These are phyloP conservation scores for Candida palmyrensis DNA, from an alignment of 805 yeast genomes.

Conservation along the genomic window DNA sequence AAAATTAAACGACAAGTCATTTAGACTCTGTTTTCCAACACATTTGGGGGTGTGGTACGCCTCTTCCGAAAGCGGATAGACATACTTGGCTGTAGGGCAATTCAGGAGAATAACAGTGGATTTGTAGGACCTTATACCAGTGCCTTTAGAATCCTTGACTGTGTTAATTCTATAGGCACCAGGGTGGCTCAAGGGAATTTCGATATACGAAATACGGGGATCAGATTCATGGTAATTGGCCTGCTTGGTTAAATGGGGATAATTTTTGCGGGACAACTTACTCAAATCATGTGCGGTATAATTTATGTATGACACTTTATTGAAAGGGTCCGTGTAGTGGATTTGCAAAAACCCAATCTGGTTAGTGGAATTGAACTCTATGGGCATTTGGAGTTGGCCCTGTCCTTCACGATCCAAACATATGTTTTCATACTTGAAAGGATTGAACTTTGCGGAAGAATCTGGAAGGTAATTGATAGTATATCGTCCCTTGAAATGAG, in stretches of 20 bases:
- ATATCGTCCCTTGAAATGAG: conserved; percentile 80
- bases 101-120: conserved; percentile 62
- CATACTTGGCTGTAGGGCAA: conserved; percentile 72
- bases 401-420: conserved; percentile 43
- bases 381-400: conserved; percentile 47
- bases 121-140: conserved; percentile 55
- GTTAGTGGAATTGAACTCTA: conserved; percentile 74
- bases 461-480: conserved; percentile 88
- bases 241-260: conserved; percentile 19
- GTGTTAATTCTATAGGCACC: conserved; percentile 73
- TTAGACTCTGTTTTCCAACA: conserved; percentile 29
- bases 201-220: conserved; percentile 49
- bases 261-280: conserved; percentile 26
- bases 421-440: conserved; percentile 52
- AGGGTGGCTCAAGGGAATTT: conserved; percentile 58
- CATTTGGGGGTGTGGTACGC: conserved; percentile 46
- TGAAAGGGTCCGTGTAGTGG: conserved; percentile 52
- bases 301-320: conserved; percentile 42
- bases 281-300: conserved; percentile 55
- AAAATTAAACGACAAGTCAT: conserved; percentile 32
- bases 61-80: conserved; percentile 23
- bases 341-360: conserved; percentile 66
- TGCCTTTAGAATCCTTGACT: conserved; percentile 61
- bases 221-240: conserved; percentile 19
- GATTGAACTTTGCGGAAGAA: conserved; percentile 79